phyloP scores from a whole-genome alignment of 352 stramenopile species.

The Pythium brachiatum region DNA sequence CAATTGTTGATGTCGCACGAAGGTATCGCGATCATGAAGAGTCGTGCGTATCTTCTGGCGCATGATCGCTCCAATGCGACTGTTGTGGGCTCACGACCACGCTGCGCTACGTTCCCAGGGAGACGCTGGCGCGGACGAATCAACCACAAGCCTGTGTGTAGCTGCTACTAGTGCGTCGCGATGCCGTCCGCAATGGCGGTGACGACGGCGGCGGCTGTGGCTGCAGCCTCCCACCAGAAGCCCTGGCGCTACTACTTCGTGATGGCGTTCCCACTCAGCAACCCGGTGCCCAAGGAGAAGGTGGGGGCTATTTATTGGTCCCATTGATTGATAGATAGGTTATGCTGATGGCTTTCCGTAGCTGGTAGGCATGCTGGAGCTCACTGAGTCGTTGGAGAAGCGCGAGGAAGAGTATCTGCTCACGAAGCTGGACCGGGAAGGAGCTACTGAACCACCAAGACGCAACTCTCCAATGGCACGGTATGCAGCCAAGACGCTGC shows the following conservation, averaged over 20 bases:
- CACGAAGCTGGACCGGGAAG: slow-evolving; percentile 35
- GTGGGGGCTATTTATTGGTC: slow-evolving; percentile 18
- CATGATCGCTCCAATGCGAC: background rate
- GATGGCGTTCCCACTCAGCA: slow-evolving; percentile 46
- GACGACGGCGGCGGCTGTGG: slow-evolving; percentile 11
- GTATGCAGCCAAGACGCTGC: background rate
- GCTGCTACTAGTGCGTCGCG: too few species aligned
- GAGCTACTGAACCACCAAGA: background rate
- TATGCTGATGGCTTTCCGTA: slow-evolving; percentile 19
- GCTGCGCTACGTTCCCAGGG: background rate
- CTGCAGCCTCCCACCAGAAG: slow-evolving; percentile 32
- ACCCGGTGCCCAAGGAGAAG: slow-evolving; percentile 40
- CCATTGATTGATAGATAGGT: too few species aligned
- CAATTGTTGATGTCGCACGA: slow-evolving; percentile 22
- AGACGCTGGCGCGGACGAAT: too few species aligned
- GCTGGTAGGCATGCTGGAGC: slow-evolving; percentile 47
- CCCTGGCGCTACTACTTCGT: slow-evolving; percentile 75
- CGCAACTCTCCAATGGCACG: slow-evolving; percentile 14
- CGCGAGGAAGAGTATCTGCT: slow-evolving; percentile 53
- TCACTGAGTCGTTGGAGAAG: slow-evolving; percentile 41
- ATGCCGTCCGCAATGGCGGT: slow-evolving; percentile 1
- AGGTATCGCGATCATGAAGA: slow-evolving; percentile 26
- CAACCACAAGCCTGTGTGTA: too few species aligned
- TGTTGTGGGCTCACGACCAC: background rate
- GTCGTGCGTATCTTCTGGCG: slow-evolving; percentile 9